phyloP scores from a whole-genome alignment of 2,329 filamentous ascomycete species.

The Pseudophaeomoniella oleicola region DNA sequence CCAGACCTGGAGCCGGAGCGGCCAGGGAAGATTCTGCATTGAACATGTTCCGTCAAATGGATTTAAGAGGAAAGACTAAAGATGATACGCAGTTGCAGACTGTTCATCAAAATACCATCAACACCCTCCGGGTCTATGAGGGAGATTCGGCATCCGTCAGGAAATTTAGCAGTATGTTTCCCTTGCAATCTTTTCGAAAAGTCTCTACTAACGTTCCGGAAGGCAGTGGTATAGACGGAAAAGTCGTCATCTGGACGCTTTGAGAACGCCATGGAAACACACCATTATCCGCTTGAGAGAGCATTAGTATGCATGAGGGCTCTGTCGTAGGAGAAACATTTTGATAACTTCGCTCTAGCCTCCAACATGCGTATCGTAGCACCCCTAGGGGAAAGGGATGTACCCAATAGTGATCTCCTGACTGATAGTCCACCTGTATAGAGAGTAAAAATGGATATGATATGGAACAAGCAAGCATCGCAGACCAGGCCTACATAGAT shows the following conservation, averaged over 20 bases:
- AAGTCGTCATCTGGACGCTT: slow-evolving; percentile 63
- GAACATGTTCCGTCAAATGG: slow-evolving; percentile 99
- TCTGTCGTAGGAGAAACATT: no score
- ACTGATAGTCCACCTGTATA: no score
- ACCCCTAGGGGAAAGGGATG: no score
- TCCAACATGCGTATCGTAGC: no score
- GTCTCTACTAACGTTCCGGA: slow-evolving; percentile 6
- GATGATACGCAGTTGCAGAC: slow-evolving; percentile 93
- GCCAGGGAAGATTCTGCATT: slow-evolving; percentile 77
- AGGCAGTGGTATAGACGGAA: slow-evolving; percentile 73
- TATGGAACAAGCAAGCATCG: no score
- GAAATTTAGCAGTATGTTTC: slow-evolving; percentile 70
- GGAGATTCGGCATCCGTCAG: slow-evolving; percentile 47
- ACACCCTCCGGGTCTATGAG: slow-evolving; percentile 65
- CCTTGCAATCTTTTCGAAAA: slow-evolving; percentile 1
- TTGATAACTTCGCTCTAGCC: no score
- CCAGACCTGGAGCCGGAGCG: slow-evolving; percentile 44
- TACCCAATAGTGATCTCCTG: no score
- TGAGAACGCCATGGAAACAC: slow-evolving; percentile 18
- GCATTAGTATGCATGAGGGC: no score
- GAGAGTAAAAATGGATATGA: no score
- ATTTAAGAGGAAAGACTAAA: slow-evolving; percentile 81
- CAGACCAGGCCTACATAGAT: no score
- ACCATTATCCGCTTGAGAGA: no score
- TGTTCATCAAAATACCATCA: slow-evolving; percentile 92